Percentiles rank a stretch among this genome's conserved stretches.
These are phyloP conservation scores for Papiliotrema terrestris DNA, from an alignment of 1,284 basidiomycete genomes.

Conservation along the genomic window DNA sequence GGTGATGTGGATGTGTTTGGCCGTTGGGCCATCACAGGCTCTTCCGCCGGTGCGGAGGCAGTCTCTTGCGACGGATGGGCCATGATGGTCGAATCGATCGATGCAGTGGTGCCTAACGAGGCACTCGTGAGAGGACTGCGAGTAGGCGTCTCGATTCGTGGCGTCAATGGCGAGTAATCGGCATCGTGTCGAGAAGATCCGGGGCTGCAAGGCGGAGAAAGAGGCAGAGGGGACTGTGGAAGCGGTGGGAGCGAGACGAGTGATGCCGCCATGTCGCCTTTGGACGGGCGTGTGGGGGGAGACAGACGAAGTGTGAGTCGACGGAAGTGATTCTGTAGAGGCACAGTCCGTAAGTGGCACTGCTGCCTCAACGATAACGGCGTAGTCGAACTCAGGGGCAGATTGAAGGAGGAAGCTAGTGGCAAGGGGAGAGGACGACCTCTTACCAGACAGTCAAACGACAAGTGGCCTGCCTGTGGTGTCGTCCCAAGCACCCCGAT, in stretches of 20 bases:
- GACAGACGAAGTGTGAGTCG: not conserved
- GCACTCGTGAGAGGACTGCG: not conserved
- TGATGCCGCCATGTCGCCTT: not conserved
- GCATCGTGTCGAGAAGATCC: not conserved
- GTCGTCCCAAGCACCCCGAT: not conserved
- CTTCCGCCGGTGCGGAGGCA: not conserved
- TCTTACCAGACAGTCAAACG: too few species aligned
- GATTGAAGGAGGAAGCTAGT: too few species aligned
- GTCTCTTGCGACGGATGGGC: too few species aligned
- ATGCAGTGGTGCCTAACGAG: not conserved
- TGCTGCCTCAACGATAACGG: too few species aligned
- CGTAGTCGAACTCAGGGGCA: too few species aligned
- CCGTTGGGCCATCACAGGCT: not conserved
- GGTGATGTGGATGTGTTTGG: not conserved
- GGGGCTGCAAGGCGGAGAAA: conserved; percentile 1
- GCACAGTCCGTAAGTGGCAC: too few species aligned
- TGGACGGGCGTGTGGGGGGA: not conserved
- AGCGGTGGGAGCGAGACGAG: not conserved
- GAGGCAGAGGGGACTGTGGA: conserved; percentile 1
- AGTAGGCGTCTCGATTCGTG: not conserved
- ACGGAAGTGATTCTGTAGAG: not conserved
- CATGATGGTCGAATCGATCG: not conserved
- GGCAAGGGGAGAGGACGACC: too few species aligned
- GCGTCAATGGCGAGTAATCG: not conserved
- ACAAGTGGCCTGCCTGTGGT: too few species aligned